A percentile compares a stretch with the other conserved stretches of the same genome.
Conservation (phyloP, 805 yeast genomes). For the Saitoella complicata region DNA sequence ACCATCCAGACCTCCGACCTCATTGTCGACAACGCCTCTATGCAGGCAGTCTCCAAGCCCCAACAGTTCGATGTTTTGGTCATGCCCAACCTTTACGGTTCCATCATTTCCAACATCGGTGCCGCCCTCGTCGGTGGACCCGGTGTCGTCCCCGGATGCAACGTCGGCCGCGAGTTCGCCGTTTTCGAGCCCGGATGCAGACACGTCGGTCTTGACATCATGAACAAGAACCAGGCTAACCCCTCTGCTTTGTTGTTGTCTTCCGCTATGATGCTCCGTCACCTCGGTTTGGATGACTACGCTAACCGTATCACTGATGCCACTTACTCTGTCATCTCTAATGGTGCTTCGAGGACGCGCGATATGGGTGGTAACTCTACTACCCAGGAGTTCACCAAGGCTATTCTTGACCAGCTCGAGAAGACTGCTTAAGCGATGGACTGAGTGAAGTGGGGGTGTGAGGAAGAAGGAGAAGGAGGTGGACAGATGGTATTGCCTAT, state of each 20-base stretch:
- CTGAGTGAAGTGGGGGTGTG: too few species aligned
- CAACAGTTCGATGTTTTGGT: slow-evolving; percentile 97
- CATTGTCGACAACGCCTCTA: slow-evolving; percentile 96
- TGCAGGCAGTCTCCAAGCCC: slow-evolving; percentile 98
- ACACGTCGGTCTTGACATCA: slow-evolving; percentile 92
- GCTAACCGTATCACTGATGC: slow-evolving; percentile 84
- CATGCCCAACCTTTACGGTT: slow-evolving; percentile 96
- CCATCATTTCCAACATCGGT: slow-evolving; percentile 93
- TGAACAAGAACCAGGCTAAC: slow-evolving; percentile 89
- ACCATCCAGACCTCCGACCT: slow-evolving; percentile 71
- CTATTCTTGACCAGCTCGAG: slow-evolving; percentile 59
- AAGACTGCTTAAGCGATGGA: background rate
- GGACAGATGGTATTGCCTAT: too few species aligned
- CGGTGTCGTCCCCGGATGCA: slow-evolving; percentile 96
- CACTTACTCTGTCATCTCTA: slow-evolving; percentile 76
- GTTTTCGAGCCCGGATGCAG: slow-evolving; percentile 99
- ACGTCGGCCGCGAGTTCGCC: slow-evolving; percentile 93
- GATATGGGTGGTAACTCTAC: slow-evolving; percentile 85
- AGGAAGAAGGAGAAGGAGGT: too few species aligned
- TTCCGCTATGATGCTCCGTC: slow-evolving; percentile 82
- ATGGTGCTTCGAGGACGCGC: slow-evolving; percentile 67
- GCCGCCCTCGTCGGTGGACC: slow-evolving; percentile 97
- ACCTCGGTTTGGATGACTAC: slow-evolving; percentile 68
- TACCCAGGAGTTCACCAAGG: slow-evolving; percentile 89
- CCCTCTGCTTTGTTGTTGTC: slow-evolving; percentile 96